Evolutionary conservation across 1,139 yeast genomes (phyloP).

Genomic region (Lodderomyces beijingensis): DNA sequence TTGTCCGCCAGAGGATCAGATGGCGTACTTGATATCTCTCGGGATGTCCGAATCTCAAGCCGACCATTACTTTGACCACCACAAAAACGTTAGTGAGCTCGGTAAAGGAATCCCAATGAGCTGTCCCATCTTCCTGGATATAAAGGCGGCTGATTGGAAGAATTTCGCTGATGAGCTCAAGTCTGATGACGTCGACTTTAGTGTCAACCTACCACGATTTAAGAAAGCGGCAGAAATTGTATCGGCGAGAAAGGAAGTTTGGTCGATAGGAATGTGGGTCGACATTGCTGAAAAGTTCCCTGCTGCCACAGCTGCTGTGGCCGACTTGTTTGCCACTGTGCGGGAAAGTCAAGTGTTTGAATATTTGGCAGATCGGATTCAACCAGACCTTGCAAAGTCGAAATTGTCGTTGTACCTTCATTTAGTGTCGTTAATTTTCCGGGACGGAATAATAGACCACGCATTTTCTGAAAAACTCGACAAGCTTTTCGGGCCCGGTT

Average conservation of each 20-base stretch:
- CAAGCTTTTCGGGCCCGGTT: slow-evolving; percentile 22
- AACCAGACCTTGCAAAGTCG: slow-evolving; percentile 3
- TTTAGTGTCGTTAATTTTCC: slow-evolving; percentile 21
- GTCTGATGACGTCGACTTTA: slow-evolving; percentile 15
- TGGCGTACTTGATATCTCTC: slow-evolving; percentile 40
- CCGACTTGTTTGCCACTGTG: slow-evolving; percentile 36
- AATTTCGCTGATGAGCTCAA: slow-evolving; percentile 11
- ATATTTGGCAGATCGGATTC: slow-evolving; percentile 2
- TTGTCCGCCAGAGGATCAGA: slow-evolving; percentile 48
- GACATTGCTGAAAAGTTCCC: slow-evolving; percentile 49
- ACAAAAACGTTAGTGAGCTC: slow-evolving; percentile 18
- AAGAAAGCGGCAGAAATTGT: slow-evolving; percentile 14
- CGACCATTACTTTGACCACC: slow-evolving; percentile 30
- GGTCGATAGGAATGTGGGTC: slow-evolving; percentile 45
- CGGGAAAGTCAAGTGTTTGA: slow-evolving; percentile 1
- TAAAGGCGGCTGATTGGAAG: slow-evolving; percentile 22
- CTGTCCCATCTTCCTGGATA: slow-evolving; percentile 19
- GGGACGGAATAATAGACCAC: slow-evolving; percentile 1
- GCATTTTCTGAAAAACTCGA: slow-evolving; percentile 29
- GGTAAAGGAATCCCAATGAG: slow-evolving; percentile 20
- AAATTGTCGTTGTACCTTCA: slow-evolving; percentile 10
- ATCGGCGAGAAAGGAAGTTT: slow-evolving; percentile 25
- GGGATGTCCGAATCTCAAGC: slow-evolving; percentile 45
- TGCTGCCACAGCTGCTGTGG: slow-evolving; percentile 42
- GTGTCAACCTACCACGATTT: slow-evolving; percentile 12